These are phyloP conservation scores for Croton setiger DNA, from an alignment of 441 rosid species.

Conservation along the genomic window DNA sequence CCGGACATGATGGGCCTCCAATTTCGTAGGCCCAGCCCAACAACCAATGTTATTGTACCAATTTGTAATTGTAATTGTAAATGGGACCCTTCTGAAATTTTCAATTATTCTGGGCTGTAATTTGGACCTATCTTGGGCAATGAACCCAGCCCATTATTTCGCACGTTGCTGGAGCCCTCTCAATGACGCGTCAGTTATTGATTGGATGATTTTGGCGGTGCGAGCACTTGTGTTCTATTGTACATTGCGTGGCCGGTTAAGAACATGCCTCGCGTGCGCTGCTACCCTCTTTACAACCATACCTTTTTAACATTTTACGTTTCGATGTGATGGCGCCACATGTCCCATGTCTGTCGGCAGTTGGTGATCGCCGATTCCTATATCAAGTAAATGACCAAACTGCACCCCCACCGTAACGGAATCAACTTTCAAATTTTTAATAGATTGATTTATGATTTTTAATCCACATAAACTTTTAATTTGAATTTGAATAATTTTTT, in stretches of 20 bases:
- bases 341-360: neutral
- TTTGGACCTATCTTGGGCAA: too few species aligned
- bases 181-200: neutral
- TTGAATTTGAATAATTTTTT: too few species aligned
- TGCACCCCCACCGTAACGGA: neutral
- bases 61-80: too few species aligned
- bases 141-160: too few species aligned
- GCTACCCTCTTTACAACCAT: neutral
- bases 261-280: slow-evolving; percentile 6
- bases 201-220: slow-evolving; percentile 2
- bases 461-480: too few species aligned
- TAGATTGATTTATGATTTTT: too few species aligned
- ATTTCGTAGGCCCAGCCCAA: too few species aligned
- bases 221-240: neutral
- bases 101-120: too few species aligned
- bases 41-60: neutral
- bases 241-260: neutral
- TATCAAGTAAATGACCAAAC: slow-evolving; percentile 10
- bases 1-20: too few species aligned
- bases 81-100: too few species aligned
- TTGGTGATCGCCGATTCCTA: neutral
- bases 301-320: neutral
- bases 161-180: too few species aligned
- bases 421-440: too few species aligned
- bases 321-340: slow-evolving; percentile 11